Conservation (phyloP, 2,329 filamentous ascomycete genomes). For the Diaporthe ilicicola region DNA sequence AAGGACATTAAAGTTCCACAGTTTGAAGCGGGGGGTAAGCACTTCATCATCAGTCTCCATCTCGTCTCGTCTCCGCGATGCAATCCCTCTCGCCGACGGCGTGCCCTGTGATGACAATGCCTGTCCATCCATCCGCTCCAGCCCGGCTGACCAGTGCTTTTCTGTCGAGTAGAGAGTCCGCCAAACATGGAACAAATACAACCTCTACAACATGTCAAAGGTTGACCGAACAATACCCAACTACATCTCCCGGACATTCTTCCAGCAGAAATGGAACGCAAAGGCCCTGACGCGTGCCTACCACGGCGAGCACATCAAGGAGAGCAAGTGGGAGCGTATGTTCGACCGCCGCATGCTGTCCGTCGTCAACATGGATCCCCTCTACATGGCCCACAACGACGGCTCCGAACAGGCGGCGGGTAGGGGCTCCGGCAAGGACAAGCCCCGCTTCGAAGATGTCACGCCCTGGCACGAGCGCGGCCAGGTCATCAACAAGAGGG, state of each 20-base stretch:
- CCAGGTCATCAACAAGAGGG: slow-evolving; percentile 35
- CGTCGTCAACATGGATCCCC: slow-evolving; percentile 85
- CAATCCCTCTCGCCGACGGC: not conserved
- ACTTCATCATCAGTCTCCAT: not conserved
- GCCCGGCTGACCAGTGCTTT: slow-evolving; percentile 20
- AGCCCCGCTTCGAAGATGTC: slow-evolving; percentile 26
- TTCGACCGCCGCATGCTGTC: slow-evolving; percentile 84
- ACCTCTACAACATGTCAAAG: slow-evolving; percentile 83
- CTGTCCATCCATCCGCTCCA: not conserved
- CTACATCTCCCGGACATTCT: slow-evolving; percentile 72
- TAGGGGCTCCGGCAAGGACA: slow-evolving; percentile 76
- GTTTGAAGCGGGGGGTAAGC: slow-evolving; percentile 71
- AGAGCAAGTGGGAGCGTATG: slow-evolving; percentile 93
- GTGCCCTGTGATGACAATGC: slow-evolving; percentile 7
- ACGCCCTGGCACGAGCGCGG: slow-evolving; percentile 34
- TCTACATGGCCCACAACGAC: slow-evolving; percentile 81
- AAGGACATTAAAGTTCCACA: slow-evolving; percentile 71
- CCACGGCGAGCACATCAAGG: slow-evolving; percentile 93
- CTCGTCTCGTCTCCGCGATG: slow-evolving; percentile 26
- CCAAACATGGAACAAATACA: slow-evolving; percentile 97
- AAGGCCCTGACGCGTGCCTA: slow-evolving; percentile 87
- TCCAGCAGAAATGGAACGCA: slow-evolving; percentile 97
- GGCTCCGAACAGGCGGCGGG: slow-evolving; percentile 86
- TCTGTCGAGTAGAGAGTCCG: slow-evolving; percentile 76
- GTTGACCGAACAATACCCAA: slow-evolving; percentile 30